phyloP scores from a whole-genome alignment of 805 yeast species.

The Saccharomycopsis sp. region DNA sequence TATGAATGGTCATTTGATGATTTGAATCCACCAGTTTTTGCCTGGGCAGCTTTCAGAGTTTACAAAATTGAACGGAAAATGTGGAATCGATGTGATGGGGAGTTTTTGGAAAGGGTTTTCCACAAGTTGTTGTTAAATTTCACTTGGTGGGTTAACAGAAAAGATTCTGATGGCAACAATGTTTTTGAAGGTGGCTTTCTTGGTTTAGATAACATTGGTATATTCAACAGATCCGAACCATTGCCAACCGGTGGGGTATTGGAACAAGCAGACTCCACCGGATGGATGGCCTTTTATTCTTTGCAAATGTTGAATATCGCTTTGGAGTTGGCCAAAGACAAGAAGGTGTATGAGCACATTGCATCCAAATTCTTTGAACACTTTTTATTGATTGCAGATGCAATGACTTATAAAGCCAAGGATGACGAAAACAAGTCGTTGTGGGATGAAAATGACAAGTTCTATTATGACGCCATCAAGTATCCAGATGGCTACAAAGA shows the following conservation, averaged over 20 bases:
- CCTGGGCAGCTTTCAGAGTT: conserved; percentile 87
- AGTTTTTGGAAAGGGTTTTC: conserved; percentile 83
- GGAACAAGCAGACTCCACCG: conserved; percentile 93
- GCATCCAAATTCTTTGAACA: conserved; percentile 94
- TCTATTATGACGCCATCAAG: conserved; percentile 82
- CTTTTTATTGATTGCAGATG: conserved; percentile 83
- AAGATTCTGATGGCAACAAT: conserved; percentile 77
- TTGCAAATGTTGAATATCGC: conserved; percentile 90
- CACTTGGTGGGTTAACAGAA: conserved; percentile 97
- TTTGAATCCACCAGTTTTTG: conserved; percentile 97
- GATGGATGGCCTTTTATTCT: conserved; percentile 94
- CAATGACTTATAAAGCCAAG: conserved; percentile 65
- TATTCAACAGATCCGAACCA: conserved; percentile 88
- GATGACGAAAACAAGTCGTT: conserved; percentile 48
- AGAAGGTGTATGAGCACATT: conserved; percentile 83
- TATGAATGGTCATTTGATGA: conserved; percentile 95
- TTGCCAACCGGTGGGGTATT: conserved; percentile 84
- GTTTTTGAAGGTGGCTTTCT: conserved; percentile 92
- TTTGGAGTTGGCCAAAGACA: conserved; percentile 75
- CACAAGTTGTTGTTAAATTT: conserved; percentile 82
- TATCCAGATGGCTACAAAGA: conserved; percentile 64
- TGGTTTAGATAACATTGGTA: conserved; percentile 87
- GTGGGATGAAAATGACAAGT: conserved; percentile 86
- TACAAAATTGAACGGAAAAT: conserved; percentile 80
- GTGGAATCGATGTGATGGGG: conserved; percentile 73